phyloP scores from a whole-genome alignment of 768 basidiomycete genomes.

The Strobilomyces confusus region DNA sequence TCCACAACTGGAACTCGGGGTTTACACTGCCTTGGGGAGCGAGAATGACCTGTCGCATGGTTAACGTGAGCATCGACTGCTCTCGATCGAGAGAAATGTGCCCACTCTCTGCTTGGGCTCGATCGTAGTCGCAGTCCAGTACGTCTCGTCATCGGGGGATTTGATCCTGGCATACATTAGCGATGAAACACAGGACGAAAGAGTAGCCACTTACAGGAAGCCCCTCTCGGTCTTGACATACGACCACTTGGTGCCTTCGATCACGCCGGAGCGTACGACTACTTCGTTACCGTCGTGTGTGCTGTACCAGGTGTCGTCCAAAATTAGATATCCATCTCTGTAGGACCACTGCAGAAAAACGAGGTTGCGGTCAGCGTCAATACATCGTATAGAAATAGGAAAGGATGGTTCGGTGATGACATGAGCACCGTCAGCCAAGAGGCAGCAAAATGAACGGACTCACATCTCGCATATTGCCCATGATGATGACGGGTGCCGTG shows the following conservation, averaged over 20 bases:
- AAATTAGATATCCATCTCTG: neutral
- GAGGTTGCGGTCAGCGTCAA: too few relatives aligned
- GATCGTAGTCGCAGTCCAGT: neutral
- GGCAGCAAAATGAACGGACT: neutral
- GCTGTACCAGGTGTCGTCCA: neutral
- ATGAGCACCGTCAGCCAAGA: too few relatives aligned
- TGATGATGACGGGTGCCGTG: neutral
- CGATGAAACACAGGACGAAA: neutral
- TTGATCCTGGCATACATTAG: neutral
- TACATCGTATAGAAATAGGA: neutral
- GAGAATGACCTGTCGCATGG: neutral
- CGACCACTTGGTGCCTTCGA: neutral
- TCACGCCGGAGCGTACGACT: neutral
- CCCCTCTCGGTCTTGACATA: neutral
- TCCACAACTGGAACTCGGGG: neutral
- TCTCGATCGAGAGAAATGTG: neutral
- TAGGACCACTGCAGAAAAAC: neutral
- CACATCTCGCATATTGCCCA: neutral
- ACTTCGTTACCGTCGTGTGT: neutral
- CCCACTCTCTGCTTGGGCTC: neutral
- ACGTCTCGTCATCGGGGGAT: neutral
- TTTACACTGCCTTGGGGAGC: neutral
- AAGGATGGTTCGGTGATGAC: neutral
- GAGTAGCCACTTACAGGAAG: neutral
- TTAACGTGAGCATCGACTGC: neutral